Conservation (phyloP, 2,329 filamentous ascomycete species). For the Chrysoporthe cubensis region DNA sequence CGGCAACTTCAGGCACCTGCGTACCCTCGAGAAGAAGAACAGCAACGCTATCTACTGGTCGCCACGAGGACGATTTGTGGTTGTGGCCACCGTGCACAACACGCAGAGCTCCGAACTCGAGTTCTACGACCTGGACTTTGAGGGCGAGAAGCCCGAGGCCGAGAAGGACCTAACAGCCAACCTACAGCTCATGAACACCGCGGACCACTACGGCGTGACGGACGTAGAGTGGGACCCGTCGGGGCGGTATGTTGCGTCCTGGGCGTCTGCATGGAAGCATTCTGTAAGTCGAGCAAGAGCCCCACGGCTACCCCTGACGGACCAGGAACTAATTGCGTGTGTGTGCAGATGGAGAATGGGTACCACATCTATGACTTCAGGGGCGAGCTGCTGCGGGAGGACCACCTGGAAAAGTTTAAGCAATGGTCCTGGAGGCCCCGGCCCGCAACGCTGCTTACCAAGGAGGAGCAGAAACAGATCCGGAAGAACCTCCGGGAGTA, state of each 20-base stretch:
- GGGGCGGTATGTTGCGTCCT: constrained; percentile 90
- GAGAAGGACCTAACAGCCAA: constrained; percentile 96
- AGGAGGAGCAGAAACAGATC: constrained; percentile 96
- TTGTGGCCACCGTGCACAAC: constrained; percentile 90
- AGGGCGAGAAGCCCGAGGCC: constrained; percentile 90
- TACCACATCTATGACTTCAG: constrained; percentile 98
- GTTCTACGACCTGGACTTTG: constrained; percentile 97
- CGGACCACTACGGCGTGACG: constrained; percentile 96
- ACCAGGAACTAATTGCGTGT: constrained; percentile 21
- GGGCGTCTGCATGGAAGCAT: constrained; percentile 95
- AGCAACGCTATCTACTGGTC: constrained; percentile 99
- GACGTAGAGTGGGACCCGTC: constrained; percentile 98
- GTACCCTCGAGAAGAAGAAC: constrained; percentile 98
- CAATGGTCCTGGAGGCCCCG: constrained; percentile 95
- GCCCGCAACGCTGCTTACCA: constrained; percentile 85
- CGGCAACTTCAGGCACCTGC: constrained; percentile 95
- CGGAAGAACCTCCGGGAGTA: constrained; percentile 99
- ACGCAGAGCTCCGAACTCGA: constrained; percentile 94
- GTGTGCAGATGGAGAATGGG: constrained; percentile 89
- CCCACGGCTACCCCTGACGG: constrained; percentile 19
- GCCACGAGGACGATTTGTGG: constrained; percentile 90
- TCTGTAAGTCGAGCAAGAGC: constrained; percentile 64
- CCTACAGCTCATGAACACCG: constrained; percentile 89
- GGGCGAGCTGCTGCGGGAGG: constrained; percentile 85
- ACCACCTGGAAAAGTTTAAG: constrained; percentile 96